A percentile compares a stretch with the other conserved stretches of the same genome.
phyloP scores from a whole-genome alignment of 2,329 filamentous ascomycete species.

The Rosellinia necatrix region DNA sequence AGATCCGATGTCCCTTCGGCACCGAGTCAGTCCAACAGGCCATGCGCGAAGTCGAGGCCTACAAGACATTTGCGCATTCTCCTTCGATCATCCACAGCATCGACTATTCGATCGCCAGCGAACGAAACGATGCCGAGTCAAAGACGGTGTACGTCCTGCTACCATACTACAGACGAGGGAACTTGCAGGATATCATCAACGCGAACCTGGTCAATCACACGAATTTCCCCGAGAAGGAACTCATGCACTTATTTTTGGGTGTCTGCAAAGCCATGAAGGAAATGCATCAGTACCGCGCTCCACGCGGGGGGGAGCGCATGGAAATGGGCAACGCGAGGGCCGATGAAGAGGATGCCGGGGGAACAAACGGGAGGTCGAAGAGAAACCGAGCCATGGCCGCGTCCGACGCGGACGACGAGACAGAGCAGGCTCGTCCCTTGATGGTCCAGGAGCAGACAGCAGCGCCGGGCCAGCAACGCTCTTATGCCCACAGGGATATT shows the following conservation, averaged over 20 bases:
- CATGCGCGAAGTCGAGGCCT: slow-evolving; percentile 96
- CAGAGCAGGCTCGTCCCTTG: slow-evolving; percentile 78
- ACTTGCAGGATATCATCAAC: slow-evolving; percentile 98
- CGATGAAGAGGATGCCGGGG: slow-evolving; percentile 48
- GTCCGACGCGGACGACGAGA: slow-evolving; percentile 70
- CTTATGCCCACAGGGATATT: slow-evolving; percentile 95
- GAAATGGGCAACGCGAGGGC: slow-evolving; percentile 52
- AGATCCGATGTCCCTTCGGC: slow-evolving; percentile 97
- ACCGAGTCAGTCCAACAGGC: slow-evolving; percentile 94
- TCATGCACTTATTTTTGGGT: slow-evolving; percentile 90
- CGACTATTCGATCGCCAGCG: slow-evolving; percentile 58
- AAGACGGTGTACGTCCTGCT: slow-evolving; percentile 98
- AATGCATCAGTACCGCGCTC: slow-evolving; percentile 86
- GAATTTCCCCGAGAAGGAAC: slow-evolving; percentile 80
- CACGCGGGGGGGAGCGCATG: slow-evolving; percentile 54
- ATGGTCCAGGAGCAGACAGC: slow-evolving; percentile 80
- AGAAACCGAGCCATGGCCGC: slow-evolving; percentile 43
- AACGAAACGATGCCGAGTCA: slow-evolving; percentile 63
- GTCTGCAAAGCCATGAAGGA: slow-evolving; percentile 85
- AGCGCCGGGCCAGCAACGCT: slow-evolving; percentile 69
- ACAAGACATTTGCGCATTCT: slow-evolving; percentile 82
- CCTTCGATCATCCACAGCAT: slow-evolving; percentile 69
- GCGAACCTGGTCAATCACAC: slow-evolving; percentile 96
- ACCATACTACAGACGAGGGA: slow-evolving; percentile 93
- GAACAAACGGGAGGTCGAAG: slow-evolving; percentile 45